phyloP scores from a whole-genome alignment of 371 early-diverging fungal genomes.

The Zychaea mexicana region DNA sequence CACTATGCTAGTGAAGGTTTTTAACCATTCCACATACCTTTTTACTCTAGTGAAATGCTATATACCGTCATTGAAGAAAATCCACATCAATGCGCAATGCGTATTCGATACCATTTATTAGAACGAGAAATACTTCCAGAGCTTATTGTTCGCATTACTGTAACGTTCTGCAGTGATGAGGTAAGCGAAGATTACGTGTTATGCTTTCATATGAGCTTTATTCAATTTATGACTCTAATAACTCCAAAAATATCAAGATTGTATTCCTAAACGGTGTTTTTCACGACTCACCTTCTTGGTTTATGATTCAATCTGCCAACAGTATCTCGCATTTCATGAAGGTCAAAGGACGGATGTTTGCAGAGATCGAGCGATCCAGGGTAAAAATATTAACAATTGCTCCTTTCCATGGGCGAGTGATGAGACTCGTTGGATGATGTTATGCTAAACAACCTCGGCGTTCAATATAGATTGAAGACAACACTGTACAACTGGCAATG shows the following conservation, averaged over 20 bases:
- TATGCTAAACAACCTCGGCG: too few relatives aligned
- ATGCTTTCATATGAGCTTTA: too few relatives aligned
- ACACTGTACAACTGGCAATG: constrained; percentile 24
- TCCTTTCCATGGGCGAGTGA: too few relatives aligned
- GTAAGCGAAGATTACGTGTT: constrained; percentile 9
- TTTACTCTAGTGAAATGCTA: constrained; percentile 50
- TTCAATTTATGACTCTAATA: too few relatives aligned
- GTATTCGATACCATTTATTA: constrained; percentile 30
- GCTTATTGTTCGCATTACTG: constrained; percentile 38
- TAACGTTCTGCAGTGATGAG: constrained; percentile 36
- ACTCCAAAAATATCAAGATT: constrained; percentile 18
- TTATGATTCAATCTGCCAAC: constrained; percentile 34
- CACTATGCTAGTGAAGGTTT: too few relatives aligned
- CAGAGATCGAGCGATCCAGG: constrained; percentile 21
- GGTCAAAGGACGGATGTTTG: constrained; percentile 35
- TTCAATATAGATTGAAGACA: neutral
- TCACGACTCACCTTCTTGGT: constrained; percentile 36
- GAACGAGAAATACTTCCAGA: constrained; percentile 42
- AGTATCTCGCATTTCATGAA: constrained; percentile 31
- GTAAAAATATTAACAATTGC: constrained; percentile 8
- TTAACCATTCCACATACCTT: too few relatives aligned
- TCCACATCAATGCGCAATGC: constrained; percentile 28
- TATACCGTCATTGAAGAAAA: constrained; percentile 30
- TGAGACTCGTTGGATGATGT: too few relatives aligned
- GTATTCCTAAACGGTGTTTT: constrained; percentile 43